Conservation (phyloP, 1,284 basidiomycete genomes). For the Rhodotorula sp. region DNA sequence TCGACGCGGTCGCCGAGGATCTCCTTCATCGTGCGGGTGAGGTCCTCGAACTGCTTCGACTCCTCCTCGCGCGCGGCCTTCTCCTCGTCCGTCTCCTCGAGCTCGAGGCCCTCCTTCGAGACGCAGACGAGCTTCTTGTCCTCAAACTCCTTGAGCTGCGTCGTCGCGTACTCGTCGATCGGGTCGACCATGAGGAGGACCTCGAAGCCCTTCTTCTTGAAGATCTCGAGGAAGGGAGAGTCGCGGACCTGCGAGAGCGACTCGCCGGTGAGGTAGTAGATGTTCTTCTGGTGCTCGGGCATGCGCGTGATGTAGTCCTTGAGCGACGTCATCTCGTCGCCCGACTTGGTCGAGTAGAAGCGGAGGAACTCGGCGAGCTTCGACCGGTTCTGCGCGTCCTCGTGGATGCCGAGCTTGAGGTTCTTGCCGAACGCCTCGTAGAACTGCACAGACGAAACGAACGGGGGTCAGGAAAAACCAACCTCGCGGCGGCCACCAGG, state of each 20-base stretch:
- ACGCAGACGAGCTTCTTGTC: constrained; percentile 98
- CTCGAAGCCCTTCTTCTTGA: constrained; percentile 99
- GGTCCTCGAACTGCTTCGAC: constrained; percentile 76
- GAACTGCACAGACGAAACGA: constrained; percentile 47
- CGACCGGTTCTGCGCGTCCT: constrained; percentile 97
- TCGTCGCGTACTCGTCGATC: constrained; percentile 96
- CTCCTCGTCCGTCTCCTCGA: constrained; percentile 98
- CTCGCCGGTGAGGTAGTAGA: constrained; percentile 99
- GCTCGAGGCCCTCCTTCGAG: constrained; percentile 98
- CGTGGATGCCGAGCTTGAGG: constrained; percentile 98
- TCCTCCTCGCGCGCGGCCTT: constrained; percentile 89
- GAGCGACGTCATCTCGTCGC: constrained; percentile 89
- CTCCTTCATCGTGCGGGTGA: constrained; percentile 96
- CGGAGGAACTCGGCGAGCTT: constrained; percentile 99
- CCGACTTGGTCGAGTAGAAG: constrained; percentile 95
- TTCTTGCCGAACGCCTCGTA: constrained; percentile 62
- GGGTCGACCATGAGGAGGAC: constrained; percentile 97
- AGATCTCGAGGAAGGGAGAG: constrained; percentile 98
- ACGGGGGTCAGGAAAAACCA: too few relatives aligned
- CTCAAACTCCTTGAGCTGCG: constrained; percentile 99
- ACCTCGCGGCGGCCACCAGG: too few relatives aligned
- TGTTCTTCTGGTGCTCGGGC: constrained; percentile 98
- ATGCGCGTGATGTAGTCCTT: constrained; percentile 99
- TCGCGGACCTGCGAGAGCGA: constrained; percentile 86
- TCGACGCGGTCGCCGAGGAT: constrained; percentile 99